These are phyloP conservation scores for Plicaturopsis crispa DNA, from an alignment of 768 basidiomycete genomes.

Conservation along the genomic window DNA sequence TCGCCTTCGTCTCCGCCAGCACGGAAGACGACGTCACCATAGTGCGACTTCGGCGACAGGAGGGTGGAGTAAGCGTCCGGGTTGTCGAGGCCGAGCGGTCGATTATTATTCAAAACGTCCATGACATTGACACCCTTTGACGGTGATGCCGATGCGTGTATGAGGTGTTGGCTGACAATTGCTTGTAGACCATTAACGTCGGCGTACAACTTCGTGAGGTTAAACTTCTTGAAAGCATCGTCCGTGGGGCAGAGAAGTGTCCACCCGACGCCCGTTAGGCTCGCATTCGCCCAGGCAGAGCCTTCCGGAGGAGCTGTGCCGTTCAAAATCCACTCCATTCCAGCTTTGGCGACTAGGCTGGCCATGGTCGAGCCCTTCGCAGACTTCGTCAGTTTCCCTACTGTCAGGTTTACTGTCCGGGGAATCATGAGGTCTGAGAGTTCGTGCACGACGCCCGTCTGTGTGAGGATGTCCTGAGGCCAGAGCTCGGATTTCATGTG, in stretches of 20 bases:
- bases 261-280: constrained; percentile 55
- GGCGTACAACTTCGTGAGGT: constrained; percentile 67
- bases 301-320: constrained; percentile 73
- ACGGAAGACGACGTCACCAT: constrained; percentile 82
- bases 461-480: constrained; percentile 66
- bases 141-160: constrained; percentile 34
- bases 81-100: constrained; percentile 66
- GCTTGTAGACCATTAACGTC: constrained; percentile 43
- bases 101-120: constrained; percentile 51
- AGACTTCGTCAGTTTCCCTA: constrained; percentile 87
- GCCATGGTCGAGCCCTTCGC: constrained; percentile 87
- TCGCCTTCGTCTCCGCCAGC: constrained; percentile 33
- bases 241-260: constrained; percentile 90
- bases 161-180: constrained; percentile 73
- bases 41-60: constrained; percentile 54
- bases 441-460: constrained; percentile 88
- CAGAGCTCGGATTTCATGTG: constrained; percentile 55
- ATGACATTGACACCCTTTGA: constrained; percentile 17
- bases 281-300: constrained; percentile 53
- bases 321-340: constrained; percentile 86
- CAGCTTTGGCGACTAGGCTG: constrained; percentile 74
- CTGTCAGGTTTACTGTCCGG: constrained; percentile 74
- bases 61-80: constrained; percentile 72
- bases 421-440: constrained; percentile 83
- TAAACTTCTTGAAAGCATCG: constrained; percentile 82